phyloP scores from a whole-genome alignment of 202 grass and related monocot genomes.

The Schoenoplectus tabernaemontani region DNA sequence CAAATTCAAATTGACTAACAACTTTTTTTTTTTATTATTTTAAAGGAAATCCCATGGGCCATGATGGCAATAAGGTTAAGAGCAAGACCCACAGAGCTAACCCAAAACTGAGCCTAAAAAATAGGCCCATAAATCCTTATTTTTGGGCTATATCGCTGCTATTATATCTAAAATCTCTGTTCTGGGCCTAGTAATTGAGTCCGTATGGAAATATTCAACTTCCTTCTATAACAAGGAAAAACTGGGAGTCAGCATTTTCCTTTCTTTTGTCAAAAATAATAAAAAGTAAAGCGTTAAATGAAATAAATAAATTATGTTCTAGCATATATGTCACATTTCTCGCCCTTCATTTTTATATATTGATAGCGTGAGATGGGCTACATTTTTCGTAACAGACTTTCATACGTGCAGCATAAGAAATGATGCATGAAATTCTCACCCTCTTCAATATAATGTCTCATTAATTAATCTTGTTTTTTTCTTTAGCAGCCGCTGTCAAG shows the following conservation, averaged over 20 bases:
- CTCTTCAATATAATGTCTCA: background rate
- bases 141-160: background rate
- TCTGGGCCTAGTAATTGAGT: background rate
- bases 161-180: background rate
- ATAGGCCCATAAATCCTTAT: background rate
- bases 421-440: slow-evolving; percentile 8
- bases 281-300: background rate
- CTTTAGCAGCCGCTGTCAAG: too few species aligned
- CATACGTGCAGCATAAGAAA: slow-evolving; percentile 13
- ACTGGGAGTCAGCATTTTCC: background rate
- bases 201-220: too few species aligned
- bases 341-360: background rate
- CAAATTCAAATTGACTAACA: too few species aligned
- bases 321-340: background rate
- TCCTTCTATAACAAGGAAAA: too few species aligned
- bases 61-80: background rate
- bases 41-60: background rate
- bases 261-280: background rate
- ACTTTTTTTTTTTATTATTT: too few species aligned
- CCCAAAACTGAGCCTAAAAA: background rate
- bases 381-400: background rate
- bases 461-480: too few species aligned
- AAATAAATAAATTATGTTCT: background rate
- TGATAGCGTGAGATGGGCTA: background rate
- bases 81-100: background rate